Base-by-base conservation (phyloP, 768 basidiomycete genomes). In the Chiua virens region DNA sequence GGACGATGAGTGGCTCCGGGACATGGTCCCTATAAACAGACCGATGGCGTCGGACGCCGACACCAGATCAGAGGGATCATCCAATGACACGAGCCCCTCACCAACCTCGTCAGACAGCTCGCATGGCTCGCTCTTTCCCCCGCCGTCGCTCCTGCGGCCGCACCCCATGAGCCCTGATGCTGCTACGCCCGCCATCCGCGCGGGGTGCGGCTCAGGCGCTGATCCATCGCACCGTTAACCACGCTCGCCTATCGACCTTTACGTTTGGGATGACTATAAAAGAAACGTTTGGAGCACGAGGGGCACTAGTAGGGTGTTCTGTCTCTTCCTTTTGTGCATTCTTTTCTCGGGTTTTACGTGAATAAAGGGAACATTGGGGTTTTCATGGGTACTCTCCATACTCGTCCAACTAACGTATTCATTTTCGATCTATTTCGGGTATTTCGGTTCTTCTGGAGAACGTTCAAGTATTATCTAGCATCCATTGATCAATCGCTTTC, bases 1-100 rank as follows among this genome's bases (percentile, higher is more conserved):
- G 58, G 79, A 83, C 53, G 79, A 85, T 57, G 71, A 71, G 54
- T 86, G 84, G 84, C 70, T 86, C 47, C 75, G 79, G 65, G 84
- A 86, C 71, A 85, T 82, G 57, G 71, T 85, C 2, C 83, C 84
- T 9, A 37, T 60, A 39, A 40, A 60, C 54, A 22, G 45, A 61
- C 35, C 53, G 18, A 13, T 5, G 8, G 34, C 9, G 5, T 45
- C 43, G 2, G 60, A 60, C 10, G 45, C n/a, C 27, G 63, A 64
- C 35, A 2, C 59, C 0, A 50, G n/a, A 54, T 64, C 58, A 28
- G 63, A 55, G 52, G 20, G 18, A 27, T 53, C 55, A 6, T 35
- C 39, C 44, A 57, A 54, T 30, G 17, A 40, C n/a, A 21, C 55
- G 9, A 50, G 53, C 14, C 52, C 58, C 4, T 58, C 58, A 4